Evolutionary conservation across 805 yeast genomes (phyloP).

Genomic region (Suhomyces sp.): DNA sequence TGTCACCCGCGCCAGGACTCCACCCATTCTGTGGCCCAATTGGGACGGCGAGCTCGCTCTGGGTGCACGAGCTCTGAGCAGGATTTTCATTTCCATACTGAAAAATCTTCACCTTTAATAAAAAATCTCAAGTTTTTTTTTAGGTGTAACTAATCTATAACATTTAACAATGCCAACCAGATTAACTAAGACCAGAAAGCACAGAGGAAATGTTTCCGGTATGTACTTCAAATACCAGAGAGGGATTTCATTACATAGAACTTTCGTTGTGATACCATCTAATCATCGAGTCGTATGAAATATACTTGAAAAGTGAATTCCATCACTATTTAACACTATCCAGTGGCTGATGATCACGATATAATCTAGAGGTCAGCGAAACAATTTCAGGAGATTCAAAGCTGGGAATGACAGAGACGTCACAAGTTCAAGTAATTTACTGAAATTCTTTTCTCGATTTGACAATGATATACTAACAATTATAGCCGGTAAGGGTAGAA

Average conservation of each 20-base stretch:
- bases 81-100: slow-evolving; percentile 4
- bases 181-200: slow-evolving; percentile 99
- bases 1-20: not conserved
- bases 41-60: not conserved
- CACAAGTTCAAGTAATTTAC: not conserved
- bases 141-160: slow-evolving; percentile 9
- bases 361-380: not conserved
- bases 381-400: not conserved
- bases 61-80: slow-evolving; percentile 2
- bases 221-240: slow-evolving; percentile 41
- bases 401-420: not conserved
- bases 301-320: not conserved
- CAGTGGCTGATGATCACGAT: not conserved
- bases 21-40: not conserved
- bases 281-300: not conserved
- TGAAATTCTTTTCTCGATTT: no score
- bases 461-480: slow-evolving; percentile 33
- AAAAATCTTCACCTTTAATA: slow-evolving; percentile 6
- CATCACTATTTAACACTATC: not conserved
- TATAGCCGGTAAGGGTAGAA: slow-evolving; percentile 99
- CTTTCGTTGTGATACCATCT: not conserved
- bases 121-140: slow-evolving; percentile 2
- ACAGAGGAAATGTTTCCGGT: slow-evolving; percentile 99
- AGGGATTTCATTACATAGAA: not conserved
- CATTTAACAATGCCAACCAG: slow-evolving; percentile 88